A percentile compares a stretch with the other conserved stretches of the same genome.
Evolutionary conservation across 2,329 filamentous ascomycete genomes (phyloP).

Genomic region (Colletotrichum sp.): DNA sequence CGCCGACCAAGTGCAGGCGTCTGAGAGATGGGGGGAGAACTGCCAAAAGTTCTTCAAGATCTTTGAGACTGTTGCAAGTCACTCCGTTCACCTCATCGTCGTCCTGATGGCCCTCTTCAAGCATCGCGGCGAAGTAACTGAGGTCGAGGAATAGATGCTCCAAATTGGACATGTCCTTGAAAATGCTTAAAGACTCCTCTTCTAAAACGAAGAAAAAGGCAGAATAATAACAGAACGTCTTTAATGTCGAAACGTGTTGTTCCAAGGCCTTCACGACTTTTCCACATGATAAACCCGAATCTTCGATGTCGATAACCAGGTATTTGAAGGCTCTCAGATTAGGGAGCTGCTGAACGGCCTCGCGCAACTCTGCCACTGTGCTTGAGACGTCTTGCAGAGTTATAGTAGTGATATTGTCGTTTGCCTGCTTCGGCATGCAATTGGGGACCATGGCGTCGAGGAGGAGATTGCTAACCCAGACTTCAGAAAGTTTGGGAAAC

Average conservation of each 20-base stretch:
- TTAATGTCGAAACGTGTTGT: not conserved
- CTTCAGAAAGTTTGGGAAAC: too few relatives aligned
- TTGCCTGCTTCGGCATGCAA: not conserved
- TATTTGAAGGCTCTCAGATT: not conserved
- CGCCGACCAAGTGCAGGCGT: not conserved
- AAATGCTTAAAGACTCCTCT: not conserved
- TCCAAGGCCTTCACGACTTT: not conserved
- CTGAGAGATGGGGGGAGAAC: not conserved
- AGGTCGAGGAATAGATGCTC: not conserved
- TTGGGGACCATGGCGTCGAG: too few relatives aligned
- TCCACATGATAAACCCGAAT: not conserved
- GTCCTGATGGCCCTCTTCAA: not conserved
- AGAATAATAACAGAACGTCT: not conserved
- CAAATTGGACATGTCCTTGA: not conserved
- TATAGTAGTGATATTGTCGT: not conserved
- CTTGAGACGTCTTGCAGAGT: not conserved
- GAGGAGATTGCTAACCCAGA: too few relatives aligned
- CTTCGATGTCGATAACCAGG: not conserved
- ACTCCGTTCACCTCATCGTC: not conserved
- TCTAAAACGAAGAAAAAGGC: not conserved
- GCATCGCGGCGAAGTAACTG: not conserved
- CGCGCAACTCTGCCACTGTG: not conserved
- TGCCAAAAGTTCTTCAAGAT: not conserved
- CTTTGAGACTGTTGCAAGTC: not conserved
- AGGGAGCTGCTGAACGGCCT: not conserved